A percentile compares a stretch with the other conserved stretches of the same genome.
These are phyloP conservation scores for Tricholoma terreum DNA, from an alignment of 768 basidiomycete species.

Conservation along the genomic window DNA sequence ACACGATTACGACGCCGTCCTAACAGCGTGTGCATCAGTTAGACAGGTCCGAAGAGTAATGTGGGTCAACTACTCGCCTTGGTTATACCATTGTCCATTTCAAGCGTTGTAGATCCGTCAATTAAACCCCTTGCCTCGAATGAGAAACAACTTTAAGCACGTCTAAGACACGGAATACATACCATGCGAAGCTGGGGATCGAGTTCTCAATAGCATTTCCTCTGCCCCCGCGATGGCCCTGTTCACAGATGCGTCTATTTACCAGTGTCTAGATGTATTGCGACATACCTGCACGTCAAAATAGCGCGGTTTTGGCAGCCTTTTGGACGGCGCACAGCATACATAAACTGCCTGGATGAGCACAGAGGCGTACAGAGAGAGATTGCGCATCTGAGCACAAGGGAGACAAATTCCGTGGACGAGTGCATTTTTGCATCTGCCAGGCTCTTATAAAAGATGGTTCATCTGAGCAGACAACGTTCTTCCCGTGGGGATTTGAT, in stretches of 20 bases:
- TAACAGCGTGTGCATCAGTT: conserved; percentile 23
- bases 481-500: not conserved
- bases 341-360: not conserved
- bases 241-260: not conserved
- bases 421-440: not conserved
- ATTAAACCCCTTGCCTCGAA: conserved; percentile 57
- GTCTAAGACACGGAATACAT: conserved; percentile 14
- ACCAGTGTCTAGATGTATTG: not conserved
- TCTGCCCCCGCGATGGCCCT: conserved; percentile 78
- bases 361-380: not conserved
- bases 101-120: conserved; percentile 72
- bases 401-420: not conserved
- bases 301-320: conserved; percentile 18
- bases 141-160: conserved; percentile 4
- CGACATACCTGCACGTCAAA: conserved; percentile 50
- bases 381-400: not conserved
- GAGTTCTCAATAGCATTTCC: conserved; percentile 74
- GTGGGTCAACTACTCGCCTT: conserved; percentile 37
- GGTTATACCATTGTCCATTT: conserved; percentile 77
- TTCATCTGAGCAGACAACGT: too few species aligned
- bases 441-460: not conserved
- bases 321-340: not conserved
- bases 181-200: conserved; percentile 77
- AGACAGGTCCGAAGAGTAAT: not conserved
- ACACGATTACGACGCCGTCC: conserved; percentile 78